phyloP scores from a whole-genome alignment of 2,329 filamentous ascomycete species.

The Pseudogymnoascus sp. region DNA sequence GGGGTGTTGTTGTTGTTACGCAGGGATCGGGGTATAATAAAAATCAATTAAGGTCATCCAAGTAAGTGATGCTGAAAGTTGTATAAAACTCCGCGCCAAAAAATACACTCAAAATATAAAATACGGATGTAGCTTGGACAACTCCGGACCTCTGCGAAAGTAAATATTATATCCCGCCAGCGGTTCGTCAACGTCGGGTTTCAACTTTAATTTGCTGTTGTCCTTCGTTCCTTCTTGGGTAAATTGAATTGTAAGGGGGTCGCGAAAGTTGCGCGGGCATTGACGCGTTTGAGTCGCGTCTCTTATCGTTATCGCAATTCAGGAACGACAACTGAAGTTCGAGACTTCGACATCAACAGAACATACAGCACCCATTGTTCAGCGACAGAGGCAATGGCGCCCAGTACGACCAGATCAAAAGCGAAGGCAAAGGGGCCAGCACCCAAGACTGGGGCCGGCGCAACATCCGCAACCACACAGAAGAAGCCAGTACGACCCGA shows the following conservation, averaged over 20 bases:
- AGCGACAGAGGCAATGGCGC: slow-evolving; percentile 6
- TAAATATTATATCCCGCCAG: slow-evolving; percentile 4
- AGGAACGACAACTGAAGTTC: not conserved
- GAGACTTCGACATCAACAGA: slow-evolving; percentile 7
- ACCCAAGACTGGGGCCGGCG: slow-evolving; percentile 18
- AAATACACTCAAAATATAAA: slow-evolving; percentile 6
- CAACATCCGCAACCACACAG: slow-evolving; percentile 21
- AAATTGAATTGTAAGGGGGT: slow-evolving; percentile 6
- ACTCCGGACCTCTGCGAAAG: not conserved
- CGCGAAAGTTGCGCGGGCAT: slow-evolving; percentile 3
- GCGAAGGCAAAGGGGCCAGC: slow-evolving; percentile 7
- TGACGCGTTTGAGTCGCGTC: slow-evolving; percentile 4
- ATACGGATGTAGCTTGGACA: not conserved
- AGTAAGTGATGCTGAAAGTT: not conserved
- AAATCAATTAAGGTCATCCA: slow-evolving; percentile 2
- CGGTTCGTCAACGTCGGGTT: not conserved
- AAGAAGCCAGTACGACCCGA: slow-evolving; percentile 27
- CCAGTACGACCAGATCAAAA: slow-evolving; percentile 9
- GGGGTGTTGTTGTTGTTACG: not conserved
- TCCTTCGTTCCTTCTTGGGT: slow-evolving; percentile 5
- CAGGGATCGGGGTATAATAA: slow-evolving; percentile 6
- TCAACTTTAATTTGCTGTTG: slow-evolving; percentile 4
- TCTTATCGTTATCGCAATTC: not conserved
- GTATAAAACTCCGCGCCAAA: slow-evolving; percentile 3
- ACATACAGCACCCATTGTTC: not conserved